Percentiles rank a stretch among this genome's conserved stretches.
These are phyloP conservation scores for Monosporascus sp. DNA, from an alignment of 2,329 filamentous ascomycete species.

Conservation along the genomic window DNA sequence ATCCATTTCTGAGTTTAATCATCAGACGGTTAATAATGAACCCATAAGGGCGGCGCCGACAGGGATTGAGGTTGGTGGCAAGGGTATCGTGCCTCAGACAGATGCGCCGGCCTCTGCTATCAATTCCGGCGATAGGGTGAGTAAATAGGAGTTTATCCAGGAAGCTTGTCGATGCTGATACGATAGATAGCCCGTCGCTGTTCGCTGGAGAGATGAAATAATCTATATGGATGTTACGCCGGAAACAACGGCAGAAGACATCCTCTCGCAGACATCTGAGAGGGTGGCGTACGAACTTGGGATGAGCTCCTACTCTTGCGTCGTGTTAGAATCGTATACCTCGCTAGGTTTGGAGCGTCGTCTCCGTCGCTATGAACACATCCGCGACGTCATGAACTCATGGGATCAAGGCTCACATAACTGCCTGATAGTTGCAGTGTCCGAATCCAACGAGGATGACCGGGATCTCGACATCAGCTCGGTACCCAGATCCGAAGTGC, in stretches of 20 bases:
- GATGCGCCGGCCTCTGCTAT: slow-evolving; percentile 78
- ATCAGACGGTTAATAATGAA: slow-evolving; percentile 12
- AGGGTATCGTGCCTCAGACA: slow-evolving; percentile 45
- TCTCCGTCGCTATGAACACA: slow-evolving; percentile 76
- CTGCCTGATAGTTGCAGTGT: slow-evolving; percentile 60
- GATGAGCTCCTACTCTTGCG: slow-evolving; percentile 59
- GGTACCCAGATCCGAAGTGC: slow-evolving; percentile 52
- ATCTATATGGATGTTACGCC: slow-evolving; percentile 68
- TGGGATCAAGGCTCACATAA: slow-evolving; percentile 84
- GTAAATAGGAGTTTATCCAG: slow-evolving; percentile 26
- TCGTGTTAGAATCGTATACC: slow-evolving; percentile 73
- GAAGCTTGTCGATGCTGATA: slow-evolving; percentile 20
- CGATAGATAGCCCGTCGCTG: slow-evolving; percentile 54
- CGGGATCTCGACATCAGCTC: slow-evolving; percentile 59
- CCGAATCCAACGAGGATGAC: slow-evolving; percentile 49
- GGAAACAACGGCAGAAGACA: slow-evolving; percentile 68
- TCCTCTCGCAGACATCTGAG: slow-evolving; percentile 63
- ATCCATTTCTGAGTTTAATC: slow-evolving; percentile 27
- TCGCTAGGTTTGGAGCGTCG: slow-evolving; percentile 75
- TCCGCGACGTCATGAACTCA: slow-evolving; percentile 85
- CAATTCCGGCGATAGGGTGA: slow-evolving; percentile 72
- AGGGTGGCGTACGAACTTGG: slow-evolving; percentile 49
- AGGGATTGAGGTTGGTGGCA: slow-evolving; percentile 39
- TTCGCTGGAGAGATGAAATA: slow-evolving; percentile 66
- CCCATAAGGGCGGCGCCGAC: slow-evolving; percentile 18